Conservation (phyloP, 164 flowering plant genomes). For the Houttuynia cordata region DNA sequence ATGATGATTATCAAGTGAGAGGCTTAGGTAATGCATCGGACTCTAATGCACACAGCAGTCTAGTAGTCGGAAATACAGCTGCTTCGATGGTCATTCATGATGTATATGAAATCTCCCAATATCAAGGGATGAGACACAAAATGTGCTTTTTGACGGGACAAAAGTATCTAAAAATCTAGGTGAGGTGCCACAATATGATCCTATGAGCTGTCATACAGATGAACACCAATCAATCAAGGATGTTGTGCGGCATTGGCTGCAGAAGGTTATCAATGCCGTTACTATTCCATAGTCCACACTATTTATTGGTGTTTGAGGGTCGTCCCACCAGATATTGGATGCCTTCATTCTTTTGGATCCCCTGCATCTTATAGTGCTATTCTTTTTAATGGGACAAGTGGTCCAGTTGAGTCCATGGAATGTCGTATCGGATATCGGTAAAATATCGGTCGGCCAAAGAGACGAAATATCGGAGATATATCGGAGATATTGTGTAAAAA, state of each 20-base stretch:
- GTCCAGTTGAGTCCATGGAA: no score
- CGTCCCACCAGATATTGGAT: not conserved
- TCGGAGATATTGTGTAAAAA: no score
- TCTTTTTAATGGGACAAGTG: no score
- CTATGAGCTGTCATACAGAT: constrained; percentile 11
- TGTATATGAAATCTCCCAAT: constrained; percentile 2
- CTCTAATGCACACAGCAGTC: constrained; percentile 5
- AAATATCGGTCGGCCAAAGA: no score
- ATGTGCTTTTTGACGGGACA: constrained; percentile 14
- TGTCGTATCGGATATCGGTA: no score
- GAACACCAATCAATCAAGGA: constrained; percentile 21
- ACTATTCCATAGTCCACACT: not conserved
- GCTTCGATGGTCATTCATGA: constrained; percentile 3
- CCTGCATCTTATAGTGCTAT: no score
- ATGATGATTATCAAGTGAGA: not conserved
- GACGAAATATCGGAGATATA: no score
- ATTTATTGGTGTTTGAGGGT: not conserved
- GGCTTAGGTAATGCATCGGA: not conserved
- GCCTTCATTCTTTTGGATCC: not conserved
- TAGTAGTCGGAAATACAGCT: not conserved
- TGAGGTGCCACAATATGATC: constrained; percentile 4
- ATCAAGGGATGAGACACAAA: constrained; percentile 14
- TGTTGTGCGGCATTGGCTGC: not conserved
- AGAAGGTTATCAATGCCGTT: not conserved
- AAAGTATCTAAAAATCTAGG: constrained; percentile 26